Evolutionary conservation across 768 basidiomycete genomes (phyloP), one percentile per base, ranked within the genome.

Genomic region (Pholiota microspora): DNA sequence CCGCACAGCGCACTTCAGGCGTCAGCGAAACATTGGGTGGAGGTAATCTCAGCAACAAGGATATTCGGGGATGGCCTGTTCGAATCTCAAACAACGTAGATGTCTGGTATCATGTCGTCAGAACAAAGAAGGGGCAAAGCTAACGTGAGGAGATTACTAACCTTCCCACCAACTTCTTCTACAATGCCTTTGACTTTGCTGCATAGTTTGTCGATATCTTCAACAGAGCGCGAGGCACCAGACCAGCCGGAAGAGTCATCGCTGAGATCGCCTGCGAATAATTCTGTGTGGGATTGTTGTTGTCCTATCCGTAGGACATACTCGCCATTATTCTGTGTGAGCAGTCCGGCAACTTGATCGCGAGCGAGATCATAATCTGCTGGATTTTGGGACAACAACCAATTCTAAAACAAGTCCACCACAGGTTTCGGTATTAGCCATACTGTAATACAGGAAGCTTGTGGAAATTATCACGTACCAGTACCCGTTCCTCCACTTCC

Each of bases 1-100:
- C 94, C 0, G 96, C 95, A 62, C 94, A 93, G 28, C 97, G 83
- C 1, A 97, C 93, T 71, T 99, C 96, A 6, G 91, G 88, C n/a
- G 86, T 89, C 34, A 83, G 70, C 18, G 88, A 83, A 2, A 92
- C 85, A 63, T 78, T 86, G 3, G 82, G 82, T 35, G 91, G 88
- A 54, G 89, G 92, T 55, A 94, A 69, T 56, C 92, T 82, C 53
- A 93, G 68, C 24, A 94, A 71, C 15, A 89, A 68, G 9, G 82
- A 76, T 23, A 76, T 73, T 54, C 88, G 78, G 29, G 85, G 79
- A 65, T 81, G 79, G 3, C 67, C 72, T 7, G 70, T 71, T 52
- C 68, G 69, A 40, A 63, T 61, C 46, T 82, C 76, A 55, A 83
- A 79, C 23, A 92, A 69, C 25, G 79, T 68, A 5, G 84, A 86